Evolutionary conservation across 2,329 filamentous ascomycete species (phyloP).

Genomic region (Fusarium euwallaceae): DNA sequence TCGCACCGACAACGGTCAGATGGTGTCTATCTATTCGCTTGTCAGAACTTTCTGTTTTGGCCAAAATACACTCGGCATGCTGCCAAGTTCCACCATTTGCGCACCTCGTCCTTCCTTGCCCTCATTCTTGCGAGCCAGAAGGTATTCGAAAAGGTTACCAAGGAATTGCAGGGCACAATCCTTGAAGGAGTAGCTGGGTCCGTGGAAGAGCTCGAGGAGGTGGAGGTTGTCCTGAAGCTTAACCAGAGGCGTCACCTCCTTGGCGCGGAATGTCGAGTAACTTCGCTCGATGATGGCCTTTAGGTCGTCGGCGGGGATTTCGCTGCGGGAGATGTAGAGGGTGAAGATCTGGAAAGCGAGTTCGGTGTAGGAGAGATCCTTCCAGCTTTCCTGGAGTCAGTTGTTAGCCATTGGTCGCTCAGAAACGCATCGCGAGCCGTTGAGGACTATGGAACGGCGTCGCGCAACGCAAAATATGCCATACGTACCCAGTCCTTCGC

Average conservation of each 20-base stretch:
- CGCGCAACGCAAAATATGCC: slow-evolving; percentile 59
- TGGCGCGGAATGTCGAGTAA: slow-evolving; percentile 87
- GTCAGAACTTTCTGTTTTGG: slow-evolving; percentile 32
- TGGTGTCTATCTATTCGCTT: slow-evolving; percentile 74
- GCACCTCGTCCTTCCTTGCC: slow-evolving; percentile 62
- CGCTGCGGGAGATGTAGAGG: slow-evolving; percentile 79
- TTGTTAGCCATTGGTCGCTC: slow-evolving; percentile 3
- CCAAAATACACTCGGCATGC: not conserved
- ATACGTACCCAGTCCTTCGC: slow-evolving; percentile 67
- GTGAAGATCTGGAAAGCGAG: slow-evolving; percentile 88
- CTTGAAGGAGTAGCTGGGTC: slow-evolving; percentile 95
- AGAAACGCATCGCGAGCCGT: not conserved
- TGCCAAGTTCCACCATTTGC: slow-evolving; percentile 12
- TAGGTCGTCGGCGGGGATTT: slow-evolving; percentile 71
- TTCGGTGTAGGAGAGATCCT: slow-evolving; percentile 82
- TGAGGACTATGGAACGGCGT: rapidly evolving
- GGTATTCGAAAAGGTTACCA: slow-evolving; percentile 96
- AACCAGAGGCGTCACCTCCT: slow-evolving; percentile 77
- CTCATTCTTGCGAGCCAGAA: slow-evolving; percentile 80
- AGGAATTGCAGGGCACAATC: slow-evolving; percentile 89
- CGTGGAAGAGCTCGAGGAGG: slow-evolving; percentile 90
- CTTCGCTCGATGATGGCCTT: slow-evolving; percentile 83
- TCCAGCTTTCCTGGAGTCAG: slow-evolving; percentile 72
- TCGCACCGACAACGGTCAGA: slow-evolving; percentile 88
- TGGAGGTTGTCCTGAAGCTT: slow-evolving; percentile 76